Conservation (phyloP, 306 rosid species). For the Hippophae tibetana region DNA sequence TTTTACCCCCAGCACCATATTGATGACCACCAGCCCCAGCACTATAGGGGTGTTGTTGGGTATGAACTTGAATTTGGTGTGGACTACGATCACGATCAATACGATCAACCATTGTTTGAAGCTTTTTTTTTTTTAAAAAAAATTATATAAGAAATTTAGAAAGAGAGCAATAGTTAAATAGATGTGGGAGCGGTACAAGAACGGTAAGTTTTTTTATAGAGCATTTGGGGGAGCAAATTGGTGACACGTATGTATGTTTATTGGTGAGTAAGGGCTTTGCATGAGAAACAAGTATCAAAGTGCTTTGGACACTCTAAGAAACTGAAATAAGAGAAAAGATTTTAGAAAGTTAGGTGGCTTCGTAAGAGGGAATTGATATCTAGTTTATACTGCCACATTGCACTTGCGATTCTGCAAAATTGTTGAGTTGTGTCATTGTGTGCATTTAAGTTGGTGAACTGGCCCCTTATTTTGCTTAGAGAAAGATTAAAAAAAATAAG, state of each 20-base stretch:
- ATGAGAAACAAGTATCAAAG: slow-evolving; percentile 73
- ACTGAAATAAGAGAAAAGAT: neutral
- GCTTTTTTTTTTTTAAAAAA: neutral
- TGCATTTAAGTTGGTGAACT: slow-evolving; percentile 18
- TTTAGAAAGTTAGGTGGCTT: slow-evolving; percentile 16
- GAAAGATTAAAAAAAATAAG: too few species aligned
- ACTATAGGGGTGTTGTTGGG: slow-evolving; percentile 22
- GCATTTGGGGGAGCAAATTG: slow-evolving; percentile 18
- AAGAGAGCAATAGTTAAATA: neutral
- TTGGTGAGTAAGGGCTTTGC: slow-evolving; percentile 58
- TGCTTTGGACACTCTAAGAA: slow-evolving; percentile 3
- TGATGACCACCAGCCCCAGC: slow-evolving; percentile 12
- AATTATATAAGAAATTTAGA: neutral
- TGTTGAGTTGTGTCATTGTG: slow-evolving; percentile 21
- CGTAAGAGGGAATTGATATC: neutral
- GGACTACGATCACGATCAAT: slow-evolving; percentile 46
- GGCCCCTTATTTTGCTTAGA: neutral
- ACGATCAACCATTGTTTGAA: slow-evolving; percentile 47
- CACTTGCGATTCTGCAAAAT: slow-evolving; percentile 8
- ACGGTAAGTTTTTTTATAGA: slow-evolving; percentile 27
- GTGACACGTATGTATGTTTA: slow-evolving; percentile 47
- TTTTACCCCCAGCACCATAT: slow-evolving; percentile 11
- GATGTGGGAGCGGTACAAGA: neutral
- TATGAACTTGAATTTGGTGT: slow-evolving; percentile 56
- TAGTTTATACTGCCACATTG: slow-evolving; percentile 21